Conservation (phyloP, 441 rosid species). For the Adansonia madagascariensis region DNA sequence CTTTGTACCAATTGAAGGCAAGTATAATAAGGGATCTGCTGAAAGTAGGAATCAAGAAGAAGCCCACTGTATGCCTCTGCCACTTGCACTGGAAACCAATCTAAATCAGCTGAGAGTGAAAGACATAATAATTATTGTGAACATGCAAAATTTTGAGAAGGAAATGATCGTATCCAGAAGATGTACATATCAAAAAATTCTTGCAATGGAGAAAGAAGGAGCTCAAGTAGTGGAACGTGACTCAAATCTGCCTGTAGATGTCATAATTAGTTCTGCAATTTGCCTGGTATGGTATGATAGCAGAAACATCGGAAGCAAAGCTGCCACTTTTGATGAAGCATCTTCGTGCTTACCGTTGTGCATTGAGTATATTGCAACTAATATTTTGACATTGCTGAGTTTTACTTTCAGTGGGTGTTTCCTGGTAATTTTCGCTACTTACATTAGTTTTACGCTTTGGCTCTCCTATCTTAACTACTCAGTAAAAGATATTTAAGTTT, state of each 20-base stretch:
- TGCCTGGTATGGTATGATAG: constrained; percentile 88
- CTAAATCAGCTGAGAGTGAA: constrained; percentile 37
- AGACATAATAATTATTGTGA: constrained; percentile 61
- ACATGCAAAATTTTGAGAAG: constrained; percentile 73
- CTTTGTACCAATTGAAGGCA: constrained; percentile 46
- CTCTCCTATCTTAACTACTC: constrained; percentile 16
- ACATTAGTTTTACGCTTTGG: neutral
- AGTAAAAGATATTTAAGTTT: neutral
- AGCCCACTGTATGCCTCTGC: constrained; percentile 42
- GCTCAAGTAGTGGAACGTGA: constrained; percentile 91
- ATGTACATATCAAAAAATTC: constrained; percentile 78
- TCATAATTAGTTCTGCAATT: constrained; percentile 67
- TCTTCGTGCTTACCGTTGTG: constrained; percentile 70
- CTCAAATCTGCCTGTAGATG: constrained; percentile 77
- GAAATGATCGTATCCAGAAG: constrained; percentile 89
- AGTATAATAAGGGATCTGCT: constrained; percentile 34
- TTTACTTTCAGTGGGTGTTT: constrained; percentile 79
- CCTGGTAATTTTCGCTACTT: constrained; percentile 64
- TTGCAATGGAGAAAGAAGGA: constrained; percentile 86
- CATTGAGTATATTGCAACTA: constrained; percentile 81
- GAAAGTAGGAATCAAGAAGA: constrained; percentile 47
- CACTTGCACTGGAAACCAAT: constrained; percentile 43
- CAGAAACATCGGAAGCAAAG: constrained; percentile 60
- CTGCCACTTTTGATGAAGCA: constrained; percentile 58
- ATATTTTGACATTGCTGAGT: constrained; percentile 78